Percentiles rank a stretch among this genome's conserved stretches.
Conservation (phyloP, 148 eudicot species). For the Fallopia convolvulus region DNA sequence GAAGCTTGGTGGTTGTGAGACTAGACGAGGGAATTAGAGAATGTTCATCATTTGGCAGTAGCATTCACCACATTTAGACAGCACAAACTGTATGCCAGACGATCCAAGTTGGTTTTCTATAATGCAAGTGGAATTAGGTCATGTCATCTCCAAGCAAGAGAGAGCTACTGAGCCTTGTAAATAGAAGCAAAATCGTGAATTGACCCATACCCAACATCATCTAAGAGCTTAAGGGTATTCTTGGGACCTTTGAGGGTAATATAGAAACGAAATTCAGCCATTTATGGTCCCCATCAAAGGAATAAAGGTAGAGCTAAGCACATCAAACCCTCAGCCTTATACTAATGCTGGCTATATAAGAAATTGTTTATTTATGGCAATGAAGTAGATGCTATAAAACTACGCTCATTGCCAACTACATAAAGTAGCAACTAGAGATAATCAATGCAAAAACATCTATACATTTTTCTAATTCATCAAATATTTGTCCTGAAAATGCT, state of each 20-base stretch:
- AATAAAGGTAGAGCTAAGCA: not conserved
- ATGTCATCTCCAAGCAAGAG: no score
- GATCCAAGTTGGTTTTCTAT: no score
- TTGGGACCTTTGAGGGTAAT: not conserved
- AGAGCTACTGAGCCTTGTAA: not conserved
- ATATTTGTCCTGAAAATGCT: not conserved
- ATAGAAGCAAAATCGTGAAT: not conserved
- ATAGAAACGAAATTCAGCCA: not conserved
- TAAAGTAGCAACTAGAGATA: not conserved
- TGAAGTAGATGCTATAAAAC: not conserved
- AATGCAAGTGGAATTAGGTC: no score
- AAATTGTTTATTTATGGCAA: not conserved
- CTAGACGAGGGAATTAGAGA: no score
- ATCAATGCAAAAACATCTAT: not conserved
- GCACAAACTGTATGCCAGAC: no score
- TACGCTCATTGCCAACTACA: not conserved
- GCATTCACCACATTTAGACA: no score
- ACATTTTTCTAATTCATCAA: not conserved
- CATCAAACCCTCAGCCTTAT: not conserved
- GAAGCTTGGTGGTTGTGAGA: no score
- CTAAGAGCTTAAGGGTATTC: not conserved
- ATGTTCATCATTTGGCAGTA: no score
- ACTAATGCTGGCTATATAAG: not conserved
- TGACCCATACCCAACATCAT: not conserved
- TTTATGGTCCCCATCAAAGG: not conserved